Base-by-base conservation (phyloP, 805 yeast species). In the Sungouiella blattae region DNA sequence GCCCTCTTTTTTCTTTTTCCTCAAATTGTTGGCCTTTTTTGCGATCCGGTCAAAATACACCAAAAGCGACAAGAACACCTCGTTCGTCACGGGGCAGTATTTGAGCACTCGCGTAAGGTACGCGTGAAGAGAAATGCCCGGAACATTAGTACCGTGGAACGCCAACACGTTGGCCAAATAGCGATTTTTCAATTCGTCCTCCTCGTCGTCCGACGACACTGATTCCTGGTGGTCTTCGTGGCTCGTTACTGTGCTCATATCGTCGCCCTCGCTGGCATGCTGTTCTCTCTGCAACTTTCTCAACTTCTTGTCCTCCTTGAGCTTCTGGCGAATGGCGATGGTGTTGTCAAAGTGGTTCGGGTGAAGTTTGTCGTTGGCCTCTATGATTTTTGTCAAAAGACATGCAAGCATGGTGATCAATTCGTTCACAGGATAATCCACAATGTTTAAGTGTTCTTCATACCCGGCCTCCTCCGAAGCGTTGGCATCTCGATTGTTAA, bases 1-100 rank as follows among this genome's bases (percentile, higher is more conserved):
- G 27, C 41, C 51, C 31, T 60, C 64, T 3, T 64, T 37, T 39
- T 47, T 39, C 34, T 43, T 40, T 28, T 45, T 46, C 37, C 58
- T 59, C 28, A 67, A 50, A 40, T 63, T 73, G 52, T 85, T 83
- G 28, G 93, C 87, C 43, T 86, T 73, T 53, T 86, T 86, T 13
- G 95, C 93, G 29, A 91, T 87, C 43, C 98, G 69, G 62, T 93
- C 99, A 64, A 93, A 88, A 59, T 93, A 93, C 20, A 93, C 97
- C 50, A 93, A 69, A 23, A 93, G 64, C 25, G 96, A 82, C 31
- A 93, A 65, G 59, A 89, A 93, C 22, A 93, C 98, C 57, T 93
- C 98, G 60, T 91, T 91, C 2, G 98, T 89, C n/a, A 93, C 93
- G 0, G 99, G 98, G 59, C 99, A 93, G 63, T 93, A 93, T 61